Conservation (phyloP, 202 grass and related monocot genomes). For the Cymbopogon flexuosus region DNA sequence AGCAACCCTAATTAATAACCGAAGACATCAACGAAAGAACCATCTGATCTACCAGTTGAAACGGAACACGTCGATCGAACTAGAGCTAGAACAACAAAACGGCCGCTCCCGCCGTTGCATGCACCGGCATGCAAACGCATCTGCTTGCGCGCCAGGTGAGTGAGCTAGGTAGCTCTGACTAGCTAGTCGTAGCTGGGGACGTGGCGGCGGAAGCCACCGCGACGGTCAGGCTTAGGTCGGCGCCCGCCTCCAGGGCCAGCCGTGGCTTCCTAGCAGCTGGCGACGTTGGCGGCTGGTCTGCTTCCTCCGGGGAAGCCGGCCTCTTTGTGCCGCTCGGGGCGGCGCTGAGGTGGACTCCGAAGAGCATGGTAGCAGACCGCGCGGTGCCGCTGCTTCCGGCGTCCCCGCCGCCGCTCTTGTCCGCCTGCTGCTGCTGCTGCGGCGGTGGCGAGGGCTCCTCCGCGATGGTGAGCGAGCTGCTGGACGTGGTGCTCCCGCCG, state of each 20-base stretch:
- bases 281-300: constrained; percentile 31
- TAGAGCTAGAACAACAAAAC: constrained; percentile 26
- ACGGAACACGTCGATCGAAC: constrained; percentile 30
- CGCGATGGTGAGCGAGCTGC: constrained; percentile 94
- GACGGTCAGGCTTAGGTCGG: constrained; percentile 56
- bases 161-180: too few relatives aligned
- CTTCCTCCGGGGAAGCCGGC: constrained; percentile 26
- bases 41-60: constrained; percentile 17
- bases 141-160: too few relatives aligned
- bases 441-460: constrained; percentile 57
- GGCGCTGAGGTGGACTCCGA: constrained; percentile 57
- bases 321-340: constrained; percentile 43
- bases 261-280: constrained; percentile 62
- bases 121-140: background rate
- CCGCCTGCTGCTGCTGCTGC: background rate
- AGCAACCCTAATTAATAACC: constrained; percentile 29
- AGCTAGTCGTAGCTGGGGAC: constrained; percentile 36
- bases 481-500: constrained; percentile 84
- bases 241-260: constrained; percentile 36
- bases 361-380: constrained; percentile 50
- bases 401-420: constrained; percentile 42
- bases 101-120: background rate
- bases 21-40: background rate
- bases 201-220: constrained; percentile 36
- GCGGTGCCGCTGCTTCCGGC: constrained; percentile 41